Conservation (phyloP, 768 basidiomycete genomes). For the Lactarius vividus region DNA sequence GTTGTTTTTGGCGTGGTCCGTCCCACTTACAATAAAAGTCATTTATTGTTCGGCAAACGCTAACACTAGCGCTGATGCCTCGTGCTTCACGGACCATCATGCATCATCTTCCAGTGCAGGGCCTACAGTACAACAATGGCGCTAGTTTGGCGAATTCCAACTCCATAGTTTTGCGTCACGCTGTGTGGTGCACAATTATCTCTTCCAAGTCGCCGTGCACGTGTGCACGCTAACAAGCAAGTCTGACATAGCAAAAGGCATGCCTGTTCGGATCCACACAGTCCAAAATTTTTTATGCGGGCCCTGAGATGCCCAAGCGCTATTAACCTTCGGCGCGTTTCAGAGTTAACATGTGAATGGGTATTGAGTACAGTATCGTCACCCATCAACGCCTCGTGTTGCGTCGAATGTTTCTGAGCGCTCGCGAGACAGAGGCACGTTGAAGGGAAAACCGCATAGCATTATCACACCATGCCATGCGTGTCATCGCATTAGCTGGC, state of each 20-base stretch:
- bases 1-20: background rate
- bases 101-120: background rate
- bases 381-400: slow-evolving; percentile 1
- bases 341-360: background rate
- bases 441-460: background rate
- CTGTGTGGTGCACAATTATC: background rate
- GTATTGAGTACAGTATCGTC: background rate
- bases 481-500: background rate
- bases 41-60: background rate
- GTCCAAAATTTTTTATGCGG: background rate
- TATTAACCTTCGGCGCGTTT: background rate
- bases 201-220: background rate
- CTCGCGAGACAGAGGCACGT: background rate
- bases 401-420: background rate
- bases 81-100: background rate
- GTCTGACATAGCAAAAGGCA: background rate
- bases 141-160: background rate
- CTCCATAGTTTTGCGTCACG: background rate
- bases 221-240: background rate
- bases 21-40: background rate
- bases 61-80: background rate
- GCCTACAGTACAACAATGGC: background rate
- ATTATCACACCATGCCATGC: background rate
- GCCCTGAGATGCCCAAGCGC: background rate
- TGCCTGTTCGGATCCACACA: background rate